These are phyloP conservation scores for Ammopiptanthus mongolicus DNA, from an alignment of 306 rosid genomes.

Conservation along the genomic window DNA sequence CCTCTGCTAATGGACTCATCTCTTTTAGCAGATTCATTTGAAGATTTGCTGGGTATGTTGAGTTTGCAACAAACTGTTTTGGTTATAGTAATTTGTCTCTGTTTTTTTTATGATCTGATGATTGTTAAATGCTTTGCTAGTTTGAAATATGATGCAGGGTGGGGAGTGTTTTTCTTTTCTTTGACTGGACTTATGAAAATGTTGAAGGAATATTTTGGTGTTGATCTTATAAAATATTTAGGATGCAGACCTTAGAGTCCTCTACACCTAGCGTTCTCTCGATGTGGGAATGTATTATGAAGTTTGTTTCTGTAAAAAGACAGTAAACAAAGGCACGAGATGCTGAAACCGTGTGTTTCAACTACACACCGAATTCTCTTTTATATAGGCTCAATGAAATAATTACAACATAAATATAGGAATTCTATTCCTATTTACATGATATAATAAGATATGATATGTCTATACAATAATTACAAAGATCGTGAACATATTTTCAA, in stretches of 20 bases:
- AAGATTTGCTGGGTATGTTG: slow-evolving; percentile 90
- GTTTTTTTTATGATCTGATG: background rate
- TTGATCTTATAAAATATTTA: background rate
- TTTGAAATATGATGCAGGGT: background rate
- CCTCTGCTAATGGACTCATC: slow-evolving; percentile 83
- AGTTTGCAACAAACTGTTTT: slow-evolving; percentile 15
- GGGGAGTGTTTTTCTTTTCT: background rate
- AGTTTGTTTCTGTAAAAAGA: background rate
- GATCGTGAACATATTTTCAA: too few species aligned
- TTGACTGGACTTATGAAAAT: background rate
- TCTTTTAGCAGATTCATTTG: slow-evolving; percentile 69
- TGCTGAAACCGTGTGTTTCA: too few species aligned
- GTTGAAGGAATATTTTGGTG: background rate
- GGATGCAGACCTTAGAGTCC: background rate
- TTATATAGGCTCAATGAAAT: too few species aligned
- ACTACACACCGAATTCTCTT: too few species aligned
- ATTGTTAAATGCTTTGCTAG: slow-evolving; percentile 9
- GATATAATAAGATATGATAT: too few species aligned
- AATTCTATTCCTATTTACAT: too few species aligned
- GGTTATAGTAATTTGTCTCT: slow-evolving; percentile 6
- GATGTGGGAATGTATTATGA: slow-evolving; percentile 2
- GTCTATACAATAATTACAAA: too few species aligned
- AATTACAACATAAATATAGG: too few species aligned
- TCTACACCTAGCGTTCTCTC: background rate
- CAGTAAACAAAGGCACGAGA: too few species aligned